These are phyloP conservation scores for Petunia hybrid DNA, from an alignment of 305 asterid genomes.

Conservation along the genomic window DNA sequence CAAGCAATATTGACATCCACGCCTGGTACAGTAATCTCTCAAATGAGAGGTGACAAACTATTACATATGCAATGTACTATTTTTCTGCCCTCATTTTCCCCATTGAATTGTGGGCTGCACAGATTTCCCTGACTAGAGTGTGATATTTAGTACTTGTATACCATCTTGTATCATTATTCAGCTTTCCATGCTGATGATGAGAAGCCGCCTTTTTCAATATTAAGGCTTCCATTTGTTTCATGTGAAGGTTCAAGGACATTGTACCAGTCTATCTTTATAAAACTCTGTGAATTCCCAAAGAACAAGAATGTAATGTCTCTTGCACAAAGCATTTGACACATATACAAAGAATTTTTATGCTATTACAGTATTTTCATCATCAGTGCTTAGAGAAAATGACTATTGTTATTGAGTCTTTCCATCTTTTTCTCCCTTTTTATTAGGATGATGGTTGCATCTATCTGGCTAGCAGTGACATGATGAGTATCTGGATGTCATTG, in stretches of 20 bases:
- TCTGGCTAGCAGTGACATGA: no score
- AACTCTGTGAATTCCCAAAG: neutral
- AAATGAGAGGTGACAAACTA: conserved; percentile 30
- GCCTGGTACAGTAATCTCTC: conserved; percentile 31
- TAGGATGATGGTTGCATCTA: no score
- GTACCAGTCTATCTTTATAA: neutral
- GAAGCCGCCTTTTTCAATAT: conserved; percentile 34
- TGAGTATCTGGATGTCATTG: no score
- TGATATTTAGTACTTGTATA: conserved; percentile 26
- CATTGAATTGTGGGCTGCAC: conserved; percentile 36
- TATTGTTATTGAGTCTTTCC: no score
- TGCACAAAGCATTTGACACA: no score
- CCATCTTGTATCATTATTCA: conserved; percentile 27
- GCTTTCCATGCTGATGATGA: conserved; percentile 38
- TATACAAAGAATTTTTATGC: no score
- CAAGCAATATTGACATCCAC: conserved; percentile 25
- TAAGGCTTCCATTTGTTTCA: conserved; percentile 25
- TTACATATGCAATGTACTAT: conserved; percentile 41
- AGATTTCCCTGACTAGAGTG: conserved; percentile 31
- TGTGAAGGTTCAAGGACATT: neutral
- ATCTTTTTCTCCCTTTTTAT: no score
- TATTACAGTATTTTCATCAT: no score
- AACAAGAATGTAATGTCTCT: neutral
- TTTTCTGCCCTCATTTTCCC: conserved; percentile 20
- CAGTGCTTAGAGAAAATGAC: no score